phyloP scores from a whole-genome alignment of 2,329 filamentous ascomycete genomes.

The Penicillium capsulatum region DNA sequence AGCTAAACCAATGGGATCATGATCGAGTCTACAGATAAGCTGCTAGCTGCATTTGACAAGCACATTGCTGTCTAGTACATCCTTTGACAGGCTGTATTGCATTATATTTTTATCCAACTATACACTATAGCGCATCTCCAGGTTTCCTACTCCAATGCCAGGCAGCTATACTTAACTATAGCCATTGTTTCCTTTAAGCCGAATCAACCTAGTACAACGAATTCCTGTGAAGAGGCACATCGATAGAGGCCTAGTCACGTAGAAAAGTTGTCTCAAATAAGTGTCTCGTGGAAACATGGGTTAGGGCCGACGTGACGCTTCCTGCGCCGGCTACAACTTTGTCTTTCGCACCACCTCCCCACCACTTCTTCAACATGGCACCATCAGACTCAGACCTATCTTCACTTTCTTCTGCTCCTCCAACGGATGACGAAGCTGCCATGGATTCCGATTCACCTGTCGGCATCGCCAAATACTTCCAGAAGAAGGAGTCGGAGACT shows the following conservation, averaged over 20 bases:
- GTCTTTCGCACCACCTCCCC: slow-evolving; percentile 29
- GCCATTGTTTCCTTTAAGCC: too few relatives aligned
- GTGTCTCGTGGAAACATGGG: slow-evolving; percentile 13
- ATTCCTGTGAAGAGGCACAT: too few relatives aligned
- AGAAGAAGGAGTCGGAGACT: slow-evolving; percentile 47
- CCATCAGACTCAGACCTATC: slow-evolving; percentile 57
- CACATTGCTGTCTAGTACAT: too few relatives aligned
- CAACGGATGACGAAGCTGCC: slow-evolving; percentile 55
- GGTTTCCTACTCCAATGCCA: too few relatives aligned
- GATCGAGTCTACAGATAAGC: too few relatives aligned
- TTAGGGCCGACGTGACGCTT: slow-evolving; percentile 19
- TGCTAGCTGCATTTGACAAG: too few relatives aligned
- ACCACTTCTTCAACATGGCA: slow-evolving; percentile 34
- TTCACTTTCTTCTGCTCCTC: slow-evolving; percentile 56
- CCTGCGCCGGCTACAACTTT: slow-evolving; percentile 22
- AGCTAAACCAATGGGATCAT: too few relatives aligned
- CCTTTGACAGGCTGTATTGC: too few relatives aligned
- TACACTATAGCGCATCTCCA: too few relatives aligned
- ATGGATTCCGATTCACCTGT: slow-evolving; percentile 39
- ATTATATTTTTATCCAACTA: too few relatives aligned
- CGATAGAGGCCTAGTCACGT: slow-evolving; percentile 1
- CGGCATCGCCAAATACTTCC: slow-evolving; percentile 48
- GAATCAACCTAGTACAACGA: too few relatives aligned
- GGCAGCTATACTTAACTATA: too few relatives aligned
- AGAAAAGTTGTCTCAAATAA: slow-evolving; percentile 12